Percentiles rank a stretch among this genome's conserved stretches.
These are phyloP conservation scores for Ottelia alismoides DNA, from an alignment of 106 monocot species.

Conservation along the genomic window DNA sequence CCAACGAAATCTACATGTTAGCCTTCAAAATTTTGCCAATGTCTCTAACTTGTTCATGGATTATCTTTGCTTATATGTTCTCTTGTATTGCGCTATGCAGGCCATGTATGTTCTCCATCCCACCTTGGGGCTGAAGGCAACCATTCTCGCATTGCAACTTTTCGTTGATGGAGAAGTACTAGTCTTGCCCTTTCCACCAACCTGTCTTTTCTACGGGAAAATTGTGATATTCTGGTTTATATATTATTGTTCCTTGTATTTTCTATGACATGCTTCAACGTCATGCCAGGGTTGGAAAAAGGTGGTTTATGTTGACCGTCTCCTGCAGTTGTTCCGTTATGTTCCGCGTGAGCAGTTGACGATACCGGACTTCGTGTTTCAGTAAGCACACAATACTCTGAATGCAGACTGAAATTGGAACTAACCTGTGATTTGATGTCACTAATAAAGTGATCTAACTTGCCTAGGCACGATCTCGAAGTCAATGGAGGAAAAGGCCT, in stretches of 20 bases:
- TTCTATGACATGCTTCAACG: background rate
- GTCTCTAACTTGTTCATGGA: too few species aligned
- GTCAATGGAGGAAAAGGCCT: conserved; percentile 92
- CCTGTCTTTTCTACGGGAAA: too few species aligned
- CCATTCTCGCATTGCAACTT: conserved; percentile 71
- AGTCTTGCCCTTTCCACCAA: too few species aligned
- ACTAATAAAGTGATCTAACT: background rate
- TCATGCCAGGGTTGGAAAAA: conserved; percentile 64
- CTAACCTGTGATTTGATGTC: conserved; percentile 1
- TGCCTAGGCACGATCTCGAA: conserved; percentile 90
- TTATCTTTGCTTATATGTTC: background rate
- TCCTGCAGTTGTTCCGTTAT: conserved; percentile 91
- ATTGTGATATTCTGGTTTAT: too few species aligned
- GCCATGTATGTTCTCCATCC: conserved; percentile 97
- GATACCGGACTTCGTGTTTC: conserved; percentile 98
- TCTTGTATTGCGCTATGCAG: conserved; percentile 25
- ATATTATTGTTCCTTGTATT: too few species aligned
- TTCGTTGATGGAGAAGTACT: conserved; percentile 84
- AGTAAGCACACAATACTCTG: conserved; percentile 36
- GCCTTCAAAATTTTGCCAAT: too few species aligned
- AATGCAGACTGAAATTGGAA: background rate
- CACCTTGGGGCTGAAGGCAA: conserved; percentile 74
- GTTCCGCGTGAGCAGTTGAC: conserved; percentile 97
- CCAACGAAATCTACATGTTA: conserved; percentile 70
- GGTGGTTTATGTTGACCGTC: conserved; percentile 81